These are phyloP conservation scores for Fusarium verticillioides DNA, from an alignment of 2,329 filamentous ascomycete genomes.

Conservation along the genomic window DNA sequence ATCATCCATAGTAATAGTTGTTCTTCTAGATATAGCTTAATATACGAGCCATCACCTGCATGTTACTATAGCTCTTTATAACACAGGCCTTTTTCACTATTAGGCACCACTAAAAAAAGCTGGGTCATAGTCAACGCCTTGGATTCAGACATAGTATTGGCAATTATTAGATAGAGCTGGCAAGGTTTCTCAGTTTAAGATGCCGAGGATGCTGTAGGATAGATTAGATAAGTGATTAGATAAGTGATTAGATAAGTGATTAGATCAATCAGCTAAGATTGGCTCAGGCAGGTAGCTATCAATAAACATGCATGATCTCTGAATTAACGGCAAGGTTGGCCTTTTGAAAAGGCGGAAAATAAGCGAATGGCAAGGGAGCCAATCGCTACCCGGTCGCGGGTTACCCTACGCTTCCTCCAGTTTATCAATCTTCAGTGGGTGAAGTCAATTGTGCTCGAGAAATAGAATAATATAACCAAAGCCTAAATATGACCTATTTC, in stretches of 20 bases:
- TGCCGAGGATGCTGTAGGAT: neutral
- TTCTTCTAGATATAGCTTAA: too few relatives aligned
- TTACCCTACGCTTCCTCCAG: neutral
- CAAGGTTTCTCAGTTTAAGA: neutral
- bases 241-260: neutral
- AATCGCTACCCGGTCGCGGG: neutral
- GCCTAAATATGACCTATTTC: neutral
- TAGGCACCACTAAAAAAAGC: too few relatives aligned
- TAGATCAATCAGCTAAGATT: neutral
- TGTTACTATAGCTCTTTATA: too few relatives aligned
- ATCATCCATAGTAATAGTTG: too few relatives aligned
- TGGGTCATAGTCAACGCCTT: too few relatives aligned
- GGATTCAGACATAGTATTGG: too few relatives aligned
- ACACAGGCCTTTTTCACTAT: too few relatives aligned
- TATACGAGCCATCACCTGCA: too few relatives aligned
- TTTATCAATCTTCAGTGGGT: neutral
- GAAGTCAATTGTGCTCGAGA: neutral
- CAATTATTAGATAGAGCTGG: too few relatives aligned
- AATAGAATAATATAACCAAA: neutral
- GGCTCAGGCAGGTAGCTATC: neutral
- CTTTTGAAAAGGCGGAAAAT: accelerated
- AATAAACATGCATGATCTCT: neutral
- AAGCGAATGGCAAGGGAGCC: neutral
- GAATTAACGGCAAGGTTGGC: neutral
- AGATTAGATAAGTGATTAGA: neutral